A percentile compares a stretch with the other conserved stretches of the same genome.
phyloP scores from a whole-genome alignment of 208 protist species.

The Leptomonas seymouri region DNA sequence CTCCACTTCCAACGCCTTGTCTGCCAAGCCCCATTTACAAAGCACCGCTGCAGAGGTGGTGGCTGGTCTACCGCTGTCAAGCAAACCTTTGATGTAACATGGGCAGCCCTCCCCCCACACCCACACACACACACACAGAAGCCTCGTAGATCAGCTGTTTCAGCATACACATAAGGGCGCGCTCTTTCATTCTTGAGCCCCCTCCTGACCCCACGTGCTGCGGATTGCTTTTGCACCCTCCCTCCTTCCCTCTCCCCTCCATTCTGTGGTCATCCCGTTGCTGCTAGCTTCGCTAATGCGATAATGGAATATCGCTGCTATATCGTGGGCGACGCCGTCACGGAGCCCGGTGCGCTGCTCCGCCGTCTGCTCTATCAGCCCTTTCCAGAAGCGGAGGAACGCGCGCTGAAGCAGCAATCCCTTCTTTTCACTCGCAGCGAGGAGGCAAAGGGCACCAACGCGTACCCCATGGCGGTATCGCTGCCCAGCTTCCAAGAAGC shows the following conservation, averaged over 20 bases:
- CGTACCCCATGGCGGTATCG: slow-evolving; percentile 20
- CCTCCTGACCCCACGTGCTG: too few species aligned
- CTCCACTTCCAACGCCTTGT: too few species aligned
- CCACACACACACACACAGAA: too few species aligned
- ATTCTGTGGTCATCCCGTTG: background rate
- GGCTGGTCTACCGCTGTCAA: too few species aligned
- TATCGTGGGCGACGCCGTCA: slow-evolving; percentile 45
- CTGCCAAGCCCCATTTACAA: too few species aligned
- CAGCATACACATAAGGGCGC: too few species aligned
- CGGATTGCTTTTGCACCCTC: too few species aligned
- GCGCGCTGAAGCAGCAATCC: slow-evolving; percentile 16
- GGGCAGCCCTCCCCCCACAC: too few species aligned
- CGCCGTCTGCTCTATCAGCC: slow-evolving; percentile 35
- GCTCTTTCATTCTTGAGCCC: too few species aligned
- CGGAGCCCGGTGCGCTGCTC: slow-evolving; percentile 44
- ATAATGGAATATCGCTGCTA: slow-evolving; percentile 65
- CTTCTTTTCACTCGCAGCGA: slow-evolving; percentile 25
- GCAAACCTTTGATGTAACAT: too few species aligned
- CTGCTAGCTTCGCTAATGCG: background rate
- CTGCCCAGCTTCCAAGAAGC: slow-evolving; percentile 4
- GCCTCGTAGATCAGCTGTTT: too few species aligned
- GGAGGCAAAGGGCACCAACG: slow-evolving; percentile 11
- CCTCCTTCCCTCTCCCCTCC: background rate
- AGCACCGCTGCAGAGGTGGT: too few species aligned
- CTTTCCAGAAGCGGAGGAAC: slow-evolving; percentile 30